Evolutionary conservation across 1,284 basidiomycete species (phyloP).

Genomic region (Cutaneotrichosporon cyanovorans): DNA sequence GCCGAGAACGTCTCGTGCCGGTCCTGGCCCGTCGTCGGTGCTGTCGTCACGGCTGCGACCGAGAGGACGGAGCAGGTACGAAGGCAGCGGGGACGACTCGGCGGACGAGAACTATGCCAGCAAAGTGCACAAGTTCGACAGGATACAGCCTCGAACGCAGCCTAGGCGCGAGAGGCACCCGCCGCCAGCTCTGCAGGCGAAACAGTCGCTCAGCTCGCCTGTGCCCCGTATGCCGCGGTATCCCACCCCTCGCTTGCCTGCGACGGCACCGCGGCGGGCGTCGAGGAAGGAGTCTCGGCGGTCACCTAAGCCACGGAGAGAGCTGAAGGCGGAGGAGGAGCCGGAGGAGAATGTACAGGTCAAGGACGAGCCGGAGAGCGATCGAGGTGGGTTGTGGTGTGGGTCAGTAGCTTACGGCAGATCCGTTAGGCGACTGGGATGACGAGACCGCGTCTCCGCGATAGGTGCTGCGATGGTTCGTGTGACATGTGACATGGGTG

Average conservation of each 20-base stretch:
- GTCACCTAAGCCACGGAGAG: not conserved
- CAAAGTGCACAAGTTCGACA: not conserved
- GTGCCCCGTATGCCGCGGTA: not conserved
- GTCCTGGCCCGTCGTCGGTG: too few relatives aligned
- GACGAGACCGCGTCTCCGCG: too few relatives aligned
- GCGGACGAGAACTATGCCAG: slow-evolving; percentile 1
- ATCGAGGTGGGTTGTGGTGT: not conserved
- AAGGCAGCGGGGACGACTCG: not conserved
- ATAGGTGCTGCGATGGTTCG: too few relatives aligned
- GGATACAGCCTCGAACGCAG: not conserved
- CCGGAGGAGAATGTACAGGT: not conserved
- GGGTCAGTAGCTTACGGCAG: slow-evolving; percentile 4
- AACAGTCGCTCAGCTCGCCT: not conserved
- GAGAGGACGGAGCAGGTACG: not conserved
- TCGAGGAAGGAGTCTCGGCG: too few relatives aligned
- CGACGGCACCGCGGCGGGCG: not conserved
- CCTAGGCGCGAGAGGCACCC: not conserved
- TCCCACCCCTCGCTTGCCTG: not conserved
- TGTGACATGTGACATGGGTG: too few relatives aligned
- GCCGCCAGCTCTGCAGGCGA: too few relatives aligned
- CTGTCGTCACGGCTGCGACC: too few relatives aligned
- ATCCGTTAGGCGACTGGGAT: slow-evolving; percentile 4
- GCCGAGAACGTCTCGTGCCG: too few relatives aligned
- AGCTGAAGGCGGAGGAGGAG: not conserved
- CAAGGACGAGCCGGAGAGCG: slow-evolving; percentile 11